Evolutionary conservation across 2,329 filamentous ascomycete species (phyloP), one percentile per base, ranked within the genome.

Genomic region (Beauveria medogensis): DNA sequence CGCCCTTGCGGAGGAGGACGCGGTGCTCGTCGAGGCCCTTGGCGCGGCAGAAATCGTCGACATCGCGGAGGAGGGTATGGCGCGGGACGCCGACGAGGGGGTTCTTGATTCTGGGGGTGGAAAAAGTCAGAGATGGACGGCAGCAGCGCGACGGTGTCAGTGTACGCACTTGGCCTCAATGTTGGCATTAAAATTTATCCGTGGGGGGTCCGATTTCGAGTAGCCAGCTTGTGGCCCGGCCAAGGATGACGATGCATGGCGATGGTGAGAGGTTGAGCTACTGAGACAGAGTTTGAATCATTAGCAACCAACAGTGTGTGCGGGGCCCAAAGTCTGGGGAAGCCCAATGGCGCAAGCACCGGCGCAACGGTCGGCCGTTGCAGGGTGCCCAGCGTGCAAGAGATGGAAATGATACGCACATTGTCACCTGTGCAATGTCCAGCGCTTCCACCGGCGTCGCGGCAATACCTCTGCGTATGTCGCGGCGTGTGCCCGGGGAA

Each of bases 1-100:
- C 90, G 40, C 88, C 90, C 67, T 87, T 87, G 56, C 82, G 78
- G 56, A 92, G 78, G 18, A 88, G 69, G 3, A 76, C 73, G 3
- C 84, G 73, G 65, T 87, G 79, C 59, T 87, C 82, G 2, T 75
- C 72, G 28, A 92, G 77, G 26, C 79, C 79, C 65, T 87, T 82
- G 47, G 80, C 74, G 16, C 76, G 74, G 44, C 85, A 87, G 67
- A 89, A 90, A n/a, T 77, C 75, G 56, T 84, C 78, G 37, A 86
- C 86, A 56, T 85, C 75, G 43, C 70, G 69, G 59, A 85, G 72
- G 8, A 86, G 77, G 77, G 76, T 64, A 74, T 70, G 51, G 73
- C 77, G 63, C 70, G 82, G 74, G 55, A 85, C 76, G 43, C 82
- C 83, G 30, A 80, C 75, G 3, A 88, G 69, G 26, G 76, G 76